Evolutionary conservation across 148 eudicot genomes (phyloP).

Genomic region (Rhododendron mucronatum): DNA sequence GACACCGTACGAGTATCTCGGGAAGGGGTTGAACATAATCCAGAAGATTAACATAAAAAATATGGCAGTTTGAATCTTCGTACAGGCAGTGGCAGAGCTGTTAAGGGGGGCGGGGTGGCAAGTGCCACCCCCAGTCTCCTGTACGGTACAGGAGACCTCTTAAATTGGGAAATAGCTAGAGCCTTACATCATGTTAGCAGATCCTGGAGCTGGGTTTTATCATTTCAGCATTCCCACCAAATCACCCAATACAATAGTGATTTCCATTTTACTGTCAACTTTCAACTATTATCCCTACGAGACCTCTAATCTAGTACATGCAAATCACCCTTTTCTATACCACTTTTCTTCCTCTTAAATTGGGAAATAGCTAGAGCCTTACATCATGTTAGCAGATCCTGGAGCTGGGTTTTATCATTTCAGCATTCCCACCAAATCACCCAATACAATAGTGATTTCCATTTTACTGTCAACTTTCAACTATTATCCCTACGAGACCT

Average conservation of each 20-base stretch:
- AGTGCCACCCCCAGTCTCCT: too few relatives aligned
- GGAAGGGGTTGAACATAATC: not conserved
- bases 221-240: not conserved
- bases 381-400: not conserved
- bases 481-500: not conserved
- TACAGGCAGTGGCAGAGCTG: too few relatives aligned
- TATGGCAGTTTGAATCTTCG: not conserved
- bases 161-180: not conserved
- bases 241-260: not conserved
- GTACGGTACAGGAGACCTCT: not conserved
- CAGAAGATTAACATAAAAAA: not conserved
- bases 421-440: not conserved
- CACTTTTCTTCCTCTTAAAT: not conserved
- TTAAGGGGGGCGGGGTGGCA: too few relatives aligned
- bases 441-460: not conserved
- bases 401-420: not conserved
- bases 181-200: not conserved
- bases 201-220: not conserved
- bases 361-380: not conserved
- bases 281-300: not conserved
- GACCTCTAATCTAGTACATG: not conserved
- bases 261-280: not conserved
- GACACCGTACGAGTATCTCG: not conserved
- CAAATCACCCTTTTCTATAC: not conserved
- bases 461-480: not conserved